Evolutionary conservation across 192 early-diverging fungal genomes (phyloP).

Genomic region (Umbelopsis ramanniana): DNA sequence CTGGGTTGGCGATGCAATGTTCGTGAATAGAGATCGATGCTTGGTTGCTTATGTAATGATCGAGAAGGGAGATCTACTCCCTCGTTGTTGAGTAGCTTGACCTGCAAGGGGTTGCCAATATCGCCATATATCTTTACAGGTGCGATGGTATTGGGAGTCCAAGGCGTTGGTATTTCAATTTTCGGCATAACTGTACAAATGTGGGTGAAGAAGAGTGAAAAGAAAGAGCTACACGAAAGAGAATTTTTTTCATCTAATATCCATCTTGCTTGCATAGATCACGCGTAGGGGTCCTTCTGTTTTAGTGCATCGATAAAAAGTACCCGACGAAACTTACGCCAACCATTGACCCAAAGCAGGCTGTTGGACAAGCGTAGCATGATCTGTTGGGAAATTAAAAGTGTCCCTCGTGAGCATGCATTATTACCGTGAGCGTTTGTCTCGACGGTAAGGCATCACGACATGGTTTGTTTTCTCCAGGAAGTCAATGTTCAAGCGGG

Average conservation of each 20-base stretch:
- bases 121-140: constrained; percentile 2
- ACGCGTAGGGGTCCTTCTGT: constrained; percentile 24
- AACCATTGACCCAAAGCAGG: neutral
- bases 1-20: neutral
- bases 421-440: neutral
- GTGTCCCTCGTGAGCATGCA: constrained; percentile 8
- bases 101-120: neutral
- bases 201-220: neutral
- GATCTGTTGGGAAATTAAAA: constrained; percentile 26
- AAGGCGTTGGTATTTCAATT: constrained; percentile 3
- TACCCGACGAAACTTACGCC: constrained; percentile 1
- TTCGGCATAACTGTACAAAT: neutral
- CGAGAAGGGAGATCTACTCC: neutral
- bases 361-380: constrained; percentile 14
- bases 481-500: too few species aligned
- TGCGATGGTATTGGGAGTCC: neutral
- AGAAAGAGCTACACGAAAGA: neutral
- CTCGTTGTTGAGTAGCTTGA: neutral
- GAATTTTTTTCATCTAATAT: neutral
- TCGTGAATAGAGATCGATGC: neutral
- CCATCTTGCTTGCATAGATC: constrained; percentile 3
- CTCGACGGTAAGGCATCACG: too few species aligned
- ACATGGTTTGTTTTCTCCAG: too few species aligned
- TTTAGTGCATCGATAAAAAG: constrained; percentile 14
- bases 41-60: neutral